Percentiles rank a stretch among this genome's conserved stretches.
Conservation (phyloP, 225 moss, liverwort and hornwort species). For the Antitrichia curtipendula region DNA sequence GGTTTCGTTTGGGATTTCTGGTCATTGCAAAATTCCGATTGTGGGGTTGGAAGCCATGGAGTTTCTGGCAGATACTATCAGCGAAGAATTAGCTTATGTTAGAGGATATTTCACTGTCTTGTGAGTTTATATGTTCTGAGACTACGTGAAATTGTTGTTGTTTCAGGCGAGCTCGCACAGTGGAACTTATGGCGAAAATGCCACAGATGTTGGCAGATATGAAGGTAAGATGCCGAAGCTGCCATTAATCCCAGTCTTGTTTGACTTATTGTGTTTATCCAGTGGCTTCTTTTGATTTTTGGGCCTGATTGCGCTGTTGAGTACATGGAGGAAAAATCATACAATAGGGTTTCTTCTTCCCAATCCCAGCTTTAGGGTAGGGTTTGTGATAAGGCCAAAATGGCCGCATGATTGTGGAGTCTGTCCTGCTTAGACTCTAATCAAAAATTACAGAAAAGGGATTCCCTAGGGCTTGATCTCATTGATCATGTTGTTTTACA, state of each 20-base stretch:
- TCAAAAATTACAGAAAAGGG: too few relatives aligned
- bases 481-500: neutral
- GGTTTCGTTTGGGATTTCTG: neutral
- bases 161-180: conserved; percentile 70
- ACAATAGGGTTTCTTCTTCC: neutral
- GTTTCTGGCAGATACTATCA: neutral
- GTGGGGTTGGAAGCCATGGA: neutral
- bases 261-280: neutral
- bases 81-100: neutral
- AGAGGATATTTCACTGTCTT: neutral
- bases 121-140: neutral
- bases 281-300: neutral
- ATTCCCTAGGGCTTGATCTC: neutral
- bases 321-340: neutral
- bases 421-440: too few relatives aligned
- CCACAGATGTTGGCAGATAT: conserved; percentile 76
- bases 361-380: neutral
- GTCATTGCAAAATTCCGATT: neutral
- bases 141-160: neutral
- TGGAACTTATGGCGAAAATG: conserved; percentile 87
- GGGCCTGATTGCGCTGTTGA: neutral
- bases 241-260: neutral
- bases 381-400: neutral
- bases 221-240: conserved; percentile 22
- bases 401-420: too few relatives aligned